Evolutionary conservation across 2,329 filamentous ascomycete species (phyloP).

Genomic region (Phialemonium atrogriseum): DNA sequence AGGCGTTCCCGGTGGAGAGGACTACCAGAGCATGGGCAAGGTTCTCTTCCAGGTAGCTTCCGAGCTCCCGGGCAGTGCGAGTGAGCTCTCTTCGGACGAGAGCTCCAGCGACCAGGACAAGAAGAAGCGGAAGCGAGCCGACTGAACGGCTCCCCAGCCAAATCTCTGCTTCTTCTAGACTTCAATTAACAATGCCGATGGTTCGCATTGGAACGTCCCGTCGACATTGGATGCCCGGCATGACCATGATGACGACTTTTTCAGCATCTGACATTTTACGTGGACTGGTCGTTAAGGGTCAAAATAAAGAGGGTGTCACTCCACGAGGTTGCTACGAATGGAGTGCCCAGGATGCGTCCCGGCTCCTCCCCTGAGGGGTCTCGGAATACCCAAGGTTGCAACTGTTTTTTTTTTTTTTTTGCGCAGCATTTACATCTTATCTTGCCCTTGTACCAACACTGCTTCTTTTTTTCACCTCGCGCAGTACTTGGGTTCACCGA

Average conservation of each 20-base stretch:
- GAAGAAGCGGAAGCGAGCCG: slow-evolving; percentile 74
- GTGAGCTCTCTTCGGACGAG: slow-evolving; percentile 49
- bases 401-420: no score
- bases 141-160: slow-evolving; percentile 31
- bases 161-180: slow-evolving; percentile 12
- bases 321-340: slow-evolving; percentile 1
- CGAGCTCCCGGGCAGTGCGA: slow-evolving; percentile 59
- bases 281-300: slow-evolving; percentile 16
- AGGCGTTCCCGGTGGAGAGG: slow-evolving; percentile 38
- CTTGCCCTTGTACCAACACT: no score
- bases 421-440: slow-evolving; percentile 24
- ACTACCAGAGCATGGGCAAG: slow-evolving; percentile 61
- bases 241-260: slow-evolving; percentile 31
- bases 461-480: no score
- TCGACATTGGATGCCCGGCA: slow-evolving; percentile 27
- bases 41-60: slow-evolving; percentile 76
- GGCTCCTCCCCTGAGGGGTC: slow-evolving; percentile 5
- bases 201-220: slow-evolving; percentile 8
- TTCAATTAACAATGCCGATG: slow-evolving; percentile 15
- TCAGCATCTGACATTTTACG: slow-evolving; percentile 18
- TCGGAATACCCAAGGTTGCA: slow-evolving; percentile 9
- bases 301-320: slow-evolving; percentile 8
- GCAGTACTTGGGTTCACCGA: no score
- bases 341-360: neutral
- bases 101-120: slow-evolving; percentile 43